Percentiles rank a stretch among this genome's conserved stretches.
Conservation (phyloP, 306 rosid genomes). For the Bauhinia variegata region DNA sequence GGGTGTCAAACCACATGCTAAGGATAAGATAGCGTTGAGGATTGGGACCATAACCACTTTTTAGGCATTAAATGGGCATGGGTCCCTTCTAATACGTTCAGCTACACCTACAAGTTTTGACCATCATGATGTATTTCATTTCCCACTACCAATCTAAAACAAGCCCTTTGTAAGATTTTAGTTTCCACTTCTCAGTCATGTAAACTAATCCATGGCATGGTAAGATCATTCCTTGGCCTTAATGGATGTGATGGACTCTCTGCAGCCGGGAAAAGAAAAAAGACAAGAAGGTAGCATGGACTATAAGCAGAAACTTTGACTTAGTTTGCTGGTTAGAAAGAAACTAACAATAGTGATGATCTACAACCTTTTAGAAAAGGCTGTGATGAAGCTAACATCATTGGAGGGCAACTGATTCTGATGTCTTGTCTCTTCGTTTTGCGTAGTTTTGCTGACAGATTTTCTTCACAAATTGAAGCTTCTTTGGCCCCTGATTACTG, state of each 20-base stretch:
- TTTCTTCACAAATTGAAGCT: conserved; percentile 34
- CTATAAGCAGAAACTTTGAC: too few species aligned
- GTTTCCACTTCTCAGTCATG: too few species aligned
- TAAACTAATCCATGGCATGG: too few species aligned
- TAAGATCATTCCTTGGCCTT: too few species aligned
- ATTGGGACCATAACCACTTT: conserved; percentile 28
- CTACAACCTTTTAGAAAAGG: conserved; percentile 47
- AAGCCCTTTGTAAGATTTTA: too few species aligned
- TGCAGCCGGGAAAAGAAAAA: too few species aligned
- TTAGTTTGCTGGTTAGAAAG: too few species aligned
- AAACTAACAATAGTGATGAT: not conserved
- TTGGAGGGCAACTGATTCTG: conserved; percentile 30
- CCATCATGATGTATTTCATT: not conserved
- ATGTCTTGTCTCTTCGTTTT: conserved; percentile 40
- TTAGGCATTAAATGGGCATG: conserved; percentile 22
- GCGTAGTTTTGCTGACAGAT: conserved; percentile 47
- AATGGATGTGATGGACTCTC: too few species aligned
- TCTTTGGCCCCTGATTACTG: conserved; percentile 27
- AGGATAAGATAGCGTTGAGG: not conserved
- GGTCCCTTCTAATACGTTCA: conserved; percentile 33
- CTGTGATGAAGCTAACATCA: conserved; percentile 48
- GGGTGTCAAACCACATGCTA: conserved; percentile 15
- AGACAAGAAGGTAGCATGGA: too few species aligned
- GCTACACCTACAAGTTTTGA: conserved; percentile 19
- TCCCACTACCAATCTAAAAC: too few species aligned